Percentiles rank a stretch among this genome's conserved stretches.
phyloP scores from a whole-genome alignment of 1,139 yeast genomes.

The Sugiyamaella japonica region DNA sequence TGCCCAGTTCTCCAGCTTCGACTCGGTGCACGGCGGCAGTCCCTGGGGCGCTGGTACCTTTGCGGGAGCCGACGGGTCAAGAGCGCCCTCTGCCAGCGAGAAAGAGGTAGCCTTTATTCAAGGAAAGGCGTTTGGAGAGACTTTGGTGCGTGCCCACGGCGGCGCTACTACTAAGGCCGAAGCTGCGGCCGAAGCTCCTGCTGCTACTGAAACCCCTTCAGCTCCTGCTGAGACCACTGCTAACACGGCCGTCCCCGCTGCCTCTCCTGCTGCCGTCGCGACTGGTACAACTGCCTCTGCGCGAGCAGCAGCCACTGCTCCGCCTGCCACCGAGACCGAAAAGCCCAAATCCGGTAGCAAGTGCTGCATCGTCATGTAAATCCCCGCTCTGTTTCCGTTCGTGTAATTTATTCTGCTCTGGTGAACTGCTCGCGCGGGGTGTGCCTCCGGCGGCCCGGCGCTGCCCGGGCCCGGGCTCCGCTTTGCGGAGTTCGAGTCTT shows the following conservation, averaged over 20 bases:
- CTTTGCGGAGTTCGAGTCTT: constrained; percentile 6
- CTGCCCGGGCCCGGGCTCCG: background rate
- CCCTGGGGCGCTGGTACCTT: constrained; percentile 72
- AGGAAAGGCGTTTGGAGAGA: constrained; percentile 60
- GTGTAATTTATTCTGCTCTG: background rate
- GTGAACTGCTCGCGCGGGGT: background rate
- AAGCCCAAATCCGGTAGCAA: constrained; percentile 17
- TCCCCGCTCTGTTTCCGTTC: background rate
- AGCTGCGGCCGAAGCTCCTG: constrained; percentile 4
- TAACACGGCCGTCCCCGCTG: constrained; percentile 7
- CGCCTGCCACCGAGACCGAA: constrained; percentile 3
- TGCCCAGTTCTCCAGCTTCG: constrained; percentile 53
- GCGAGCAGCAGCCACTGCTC: constrained; percentile 10
- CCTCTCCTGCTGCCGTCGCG: constrained; percentile 16
- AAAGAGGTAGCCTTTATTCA: constrained; percentile 58
- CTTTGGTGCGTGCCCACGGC: constrained; percentile 26
- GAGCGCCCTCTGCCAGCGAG: constrained; percentile 61
- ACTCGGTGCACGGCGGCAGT: constrained; percentile 68
- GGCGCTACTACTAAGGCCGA: constrained; percentile 12
- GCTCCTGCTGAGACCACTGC: constrained; percentile 7
- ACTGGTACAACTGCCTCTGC: constrained; percentile 4
- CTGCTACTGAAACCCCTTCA: constrained; percentile 13
- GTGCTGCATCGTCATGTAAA: constrained; percentile 20
- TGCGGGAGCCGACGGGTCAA: constrained; percentile 68
- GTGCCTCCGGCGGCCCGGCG: no score